Evolutionary conservation across 2,329 filamentous ascomycete genomes (phyloP).

Genomic region (Cladosporium sp.): DNA sequence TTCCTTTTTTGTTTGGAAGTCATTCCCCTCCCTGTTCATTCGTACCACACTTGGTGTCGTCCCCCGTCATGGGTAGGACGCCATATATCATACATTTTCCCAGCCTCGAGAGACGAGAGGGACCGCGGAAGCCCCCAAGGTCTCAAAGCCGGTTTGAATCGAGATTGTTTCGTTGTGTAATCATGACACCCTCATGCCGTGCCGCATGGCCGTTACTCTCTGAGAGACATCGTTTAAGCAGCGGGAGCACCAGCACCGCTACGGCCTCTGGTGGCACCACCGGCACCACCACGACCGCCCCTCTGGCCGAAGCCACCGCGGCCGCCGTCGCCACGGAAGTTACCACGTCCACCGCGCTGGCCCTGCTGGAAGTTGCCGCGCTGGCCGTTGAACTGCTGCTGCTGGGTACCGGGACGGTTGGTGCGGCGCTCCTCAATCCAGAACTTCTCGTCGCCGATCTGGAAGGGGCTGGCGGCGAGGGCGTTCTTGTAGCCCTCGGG

Average conservation of each 20-base stretch:
- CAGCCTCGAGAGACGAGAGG: background rate
- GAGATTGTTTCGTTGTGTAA: background rate
- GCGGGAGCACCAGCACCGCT: conserved; percentile 28
- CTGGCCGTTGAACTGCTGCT: conserved; percentile 25
- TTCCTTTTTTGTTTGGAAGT: background rate
- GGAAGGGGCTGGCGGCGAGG: conserved; percentile 79
- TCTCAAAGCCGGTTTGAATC: background rate
- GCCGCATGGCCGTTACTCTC: background rate
- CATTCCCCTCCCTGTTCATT: background rate
- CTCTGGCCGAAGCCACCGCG: conserved; percentile 55
- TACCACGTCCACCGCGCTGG: conserved; percentile 57
- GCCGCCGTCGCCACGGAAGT: conserved; percentile 60
- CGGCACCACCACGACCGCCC: conserved; percentile 46
- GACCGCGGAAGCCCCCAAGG: background rate
- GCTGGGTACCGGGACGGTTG: conserved; percentile 40
- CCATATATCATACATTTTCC: conserved; percentile 1
- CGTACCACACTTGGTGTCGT: background rate
- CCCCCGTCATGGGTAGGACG: background rate
- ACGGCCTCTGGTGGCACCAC: conserved; percentile 26
- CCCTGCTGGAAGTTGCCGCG: conserved; percentile 46
- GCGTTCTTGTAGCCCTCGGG: conserved; percentile 80
- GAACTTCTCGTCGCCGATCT: conserved; percentile 78
- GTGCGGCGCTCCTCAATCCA: conserved; percentile 85
- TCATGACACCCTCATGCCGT: background rate
- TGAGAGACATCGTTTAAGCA: background rate